Evolutionary conservation across 495 filamentous ascomycete genomes (phyloP).

Genomic region (Amorphotheca resinae): DNA sequence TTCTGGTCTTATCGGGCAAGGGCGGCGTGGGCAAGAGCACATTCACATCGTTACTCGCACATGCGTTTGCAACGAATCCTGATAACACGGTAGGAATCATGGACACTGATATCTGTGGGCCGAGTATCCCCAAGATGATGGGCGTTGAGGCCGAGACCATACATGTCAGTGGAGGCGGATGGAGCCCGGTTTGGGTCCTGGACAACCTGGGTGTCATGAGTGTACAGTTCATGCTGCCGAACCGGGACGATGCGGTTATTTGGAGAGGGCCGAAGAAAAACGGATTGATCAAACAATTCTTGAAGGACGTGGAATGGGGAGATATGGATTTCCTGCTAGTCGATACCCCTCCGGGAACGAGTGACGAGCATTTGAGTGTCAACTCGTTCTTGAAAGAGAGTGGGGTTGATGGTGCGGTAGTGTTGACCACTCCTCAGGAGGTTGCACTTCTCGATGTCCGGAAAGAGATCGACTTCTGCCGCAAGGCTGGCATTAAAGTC

Average conservation of each 20-base stretch:
- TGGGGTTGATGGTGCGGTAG: conserved; percentile 82
- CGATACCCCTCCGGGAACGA: conserved; percentile 90
- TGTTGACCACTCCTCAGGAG: conserved; percentile 92
- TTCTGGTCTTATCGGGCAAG: conserved; percentile 86
- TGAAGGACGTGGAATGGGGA: conserved; percentile 97
- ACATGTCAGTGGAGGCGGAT: conserved; percentile 66
- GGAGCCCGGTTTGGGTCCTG: conserved; percentile 86
- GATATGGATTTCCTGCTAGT: conserved; percentile 85
- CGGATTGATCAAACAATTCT: conserved; percentile 90
- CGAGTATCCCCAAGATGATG: conserved; percentile 95
- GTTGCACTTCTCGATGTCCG: conserved; percentile 85
- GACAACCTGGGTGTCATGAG: conserved; percentile 92
- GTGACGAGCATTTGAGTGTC: conserved; percentile 87
- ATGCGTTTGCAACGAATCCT: conserved; percentile 71
- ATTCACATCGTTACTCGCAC: conserved; percentile 73
- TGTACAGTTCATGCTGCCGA: conserved; percentile 94
- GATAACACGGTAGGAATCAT: conserved; percentile 74
- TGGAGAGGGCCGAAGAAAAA: conserved; percentile 99
- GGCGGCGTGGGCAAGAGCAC: conserved; percentile 95
- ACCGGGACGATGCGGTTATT: conserved; percentile 84
- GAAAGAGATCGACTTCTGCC: conserved; percentile 94
- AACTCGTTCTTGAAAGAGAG: conserved; percentile 78
- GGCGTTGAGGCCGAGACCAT: conserved; percentile 88
- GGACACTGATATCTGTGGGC: conserved; percentile 95
- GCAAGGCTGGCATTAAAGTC: conserved; percentile 81